Evolutionary conservation across 169 alveolate genomes (phyloP), one percentile per base, ranked within the genome.

Genomic region (Plasmodium fragile): DNA sequence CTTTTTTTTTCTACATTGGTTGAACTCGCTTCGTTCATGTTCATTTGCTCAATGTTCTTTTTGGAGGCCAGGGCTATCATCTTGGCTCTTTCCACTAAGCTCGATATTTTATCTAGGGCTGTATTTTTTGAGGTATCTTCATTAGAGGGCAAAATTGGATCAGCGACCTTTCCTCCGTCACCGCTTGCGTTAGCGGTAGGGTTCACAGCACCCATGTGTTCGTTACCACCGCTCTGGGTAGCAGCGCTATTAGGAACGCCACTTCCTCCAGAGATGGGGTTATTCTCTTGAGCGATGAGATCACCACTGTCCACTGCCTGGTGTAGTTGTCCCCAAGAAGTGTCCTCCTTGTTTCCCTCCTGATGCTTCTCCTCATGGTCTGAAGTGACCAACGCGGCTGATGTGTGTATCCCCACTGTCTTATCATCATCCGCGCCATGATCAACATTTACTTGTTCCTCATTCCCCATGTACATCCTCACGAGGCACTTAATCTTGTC

Each of bases 401-500:
- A n/a, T 41, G 28, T 30, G n/a, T 30, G 16, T n/a, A 53, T 32
- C 18, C 18, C 53, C 69, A 49, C 69, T 28, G 71, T 36, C 30
- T 22, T 32, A 1, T 39, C 34, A 7, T 83, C 59, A 73, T 32
- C 80, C 10, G 7, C 18, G 3, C 78, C 25, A 43, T 25, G 22
- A 6, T 49, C 75, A 5, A 2, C 36, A 22, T 7, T 8, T 41
- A 10, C 84, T n/a, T 77, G 78, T 10, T 55, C 49, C 41, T 49
- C 78, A 52, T 75, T 85, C n/a, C 69, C 94, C 82, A 69, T 39
- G 72, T 89, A 89, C 45, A 89, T 25, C 22, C 93, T 36, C 2
- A 92, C 75, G 10, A 96, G 95, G 7, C 95, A 81, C 28, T 82
- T 70, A 34, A 92, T 53, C 16, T 59, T 70, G 0, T 81, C 96